A percentile compares a stretch with the other conserved stretches of the same genome.
Conservation (phyloP, 2,329 filamentous ascomycete genomes). For the Aspergillus novofumigatus region DNA sequence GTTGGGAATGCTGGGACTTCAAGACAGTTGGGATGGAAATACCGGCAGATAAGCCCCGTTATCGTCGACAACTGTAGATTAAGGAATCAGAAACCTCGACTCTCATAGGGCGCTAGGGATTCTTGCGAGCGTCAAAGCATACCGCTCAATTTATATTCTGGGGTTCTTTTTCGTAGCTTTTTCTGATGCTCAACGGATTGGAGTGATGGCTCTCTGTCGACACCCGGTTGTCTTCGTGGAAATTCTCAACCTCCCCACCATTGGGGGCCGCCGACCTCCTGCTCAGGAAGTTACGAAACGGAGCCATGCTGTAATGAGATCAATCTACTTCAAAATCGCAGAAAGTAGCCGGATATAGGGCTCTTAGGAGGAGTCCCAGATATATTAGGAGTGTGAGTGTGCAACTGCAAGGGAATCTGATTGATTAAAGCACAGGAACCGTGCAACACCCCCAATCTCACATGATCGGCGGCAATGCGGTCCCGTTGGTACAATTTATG, state of each 20-base stretch:
- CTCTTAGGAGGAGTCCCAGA: background rate
- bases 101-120: background rate
- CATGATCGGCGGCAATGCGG: slow-evolving; percentile 21
- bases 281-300: slow-evolving; percentile 68
- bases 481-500: slow-evolving; percentile 11
- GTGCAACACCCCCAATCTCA: slow-evolving; percentile 11
- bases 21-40: slow-evolving; percentile 26
- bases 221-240: slow-evolving; percentile 54
- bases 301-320: slow-evolving; percentile 51
- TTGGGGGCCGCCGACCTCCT: slow-evolving; percentile 51
- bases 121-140: slow-evolving; percentile 31
- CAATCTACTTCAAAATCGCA: background rate
- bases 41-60: slow-evolving; percentile 92
- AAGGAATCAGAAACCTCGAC: slow-evolving; percentile 18
- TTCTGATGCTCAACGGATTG: slow-evolving; percentile 54
- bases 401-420: slow-evolving; percentile 3
- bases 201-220: slow-evolving; percentile 43
- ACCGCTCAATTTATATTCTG: slow-evolving; percentile 79
- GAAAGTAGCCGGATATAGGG: background rate
- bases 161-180: slow-evolving; percentile 62
- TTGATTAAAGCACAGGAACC: slow-evolving; percentile 1
- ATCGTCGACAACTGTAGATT: slow-evolving; percentile 78
- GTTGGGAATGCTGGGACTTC: background rate
- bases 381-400: background rate
- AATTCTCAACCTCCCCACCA: slow-evolving; percentile 33